Evolutionary conservation across 1,139 yeast species (phyloP).

Genomic region (Suhomyces terraborum): DNA sequence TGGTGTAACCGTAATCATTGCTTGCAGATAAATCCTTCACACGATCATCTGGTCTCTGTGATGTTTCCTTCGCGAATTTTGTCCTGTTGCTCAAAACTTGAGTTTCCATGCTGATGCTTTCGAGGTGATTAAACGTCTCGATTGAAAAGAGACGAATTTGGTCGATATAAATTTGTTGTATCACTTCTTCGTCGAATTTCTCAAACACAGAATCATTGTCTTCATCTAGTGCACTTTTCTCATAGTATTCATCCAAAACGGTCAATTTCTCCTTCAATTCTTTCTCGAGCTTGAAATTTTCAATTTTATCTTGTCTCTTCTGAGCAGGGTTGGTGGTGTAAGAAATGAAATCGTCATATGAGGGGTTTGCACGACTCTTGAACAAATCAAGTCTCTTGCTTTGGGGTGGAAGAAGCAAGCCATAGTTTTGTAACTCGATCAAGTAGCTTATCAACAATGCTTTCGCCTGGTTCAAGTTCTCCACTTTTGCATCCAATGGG

Average conservation of each 20-base stretch:
- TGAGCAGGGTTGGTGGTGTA: slow-evolving; percentile 47
- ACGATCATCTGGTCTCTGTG: slow-evolving; percentile 5
- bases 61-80: slow-evolving; percentile 14
- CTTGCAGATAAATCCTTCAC: slow-evolving; percentile 26
- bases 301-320: slow-evolving; percentile 73
- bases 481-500: slow-evolving; percentile 30
- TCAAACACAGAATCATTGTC: slow-evolving; percentile 19
- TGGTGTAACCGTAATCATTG: slow-evolving; percentile 49
- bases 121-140: slow-evolving; percentile 56
- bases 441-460: slow-evolving; percentile 49
- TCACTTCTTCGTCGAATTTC: slow-evolving; percentile 60
- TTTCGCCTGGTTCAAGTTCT: slow-evolving; percentile 45
- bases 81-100: slow-evolving; percentile 52
- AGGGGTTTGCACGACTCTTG: slow-evolving; percentile 43
- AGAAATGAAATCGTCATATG: slow-evolving; percentile 33
- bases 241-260: slow-evolving; percentile 35
- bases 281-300: slow-evolving; percentile 61
- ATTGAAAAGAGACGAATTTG: slow-evolving; percentile 56
- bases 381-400: slow-evolving; percentile 40
- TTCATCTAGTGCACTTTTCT: slow-evolving; percentile 26
- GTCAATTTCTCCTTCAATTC: slow-evolving; percentile 48
- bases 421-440: slow-evolving; percentile 40
- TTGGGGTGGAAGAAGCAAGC: slow-evolving; percentile 45
- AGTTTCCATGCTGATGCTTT: slow-evolving; percentile 56
- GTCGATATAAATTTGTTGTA: slow-evolving; percentile 55